A percentile compares a stretch with the other conserved stretches of the same genome.
Evolutionary conservation across 768 basidiomycete species (phyloP).

Genomic region (Calocera cornea): DNA sequence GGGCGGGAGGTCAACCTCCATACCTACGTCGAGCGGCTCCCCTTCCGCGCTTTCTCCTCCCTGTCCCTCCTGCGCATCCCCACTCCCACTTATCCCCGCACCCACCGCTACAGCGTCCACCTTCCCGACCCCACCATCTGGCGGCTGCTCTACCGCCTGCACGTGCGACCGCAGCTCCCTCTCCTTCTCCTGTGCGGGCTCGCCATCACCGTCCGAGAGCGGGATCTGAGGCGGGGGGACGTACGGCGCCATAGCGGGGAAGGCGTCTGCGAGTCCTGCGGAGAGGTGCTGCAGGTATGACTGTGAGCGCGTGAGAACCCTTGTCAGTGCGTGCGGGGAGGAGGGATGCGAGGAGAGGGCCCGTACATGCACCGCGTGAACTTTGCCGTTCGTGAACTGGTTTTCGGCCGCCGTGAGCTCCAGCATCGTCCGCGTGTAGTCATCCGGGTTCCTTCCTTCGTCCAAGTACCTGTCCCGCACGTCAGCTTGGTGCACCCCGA

Average conservation of each 20-base stretch:
- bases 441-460: conserved; percentile 66
- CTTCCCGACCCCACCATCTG: too few relatives aligned
- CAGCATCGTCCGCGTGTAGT: conserved; percentile 61
- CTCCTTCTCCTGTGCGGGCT: not conserved
- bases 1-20: too few relatives aligned
- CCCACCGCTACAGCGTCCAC: too few relatives aligned
- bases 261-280: conserved; percentile 56
- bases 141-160: not conserved
- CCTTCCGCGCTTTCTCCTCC: too few relatives aligned
- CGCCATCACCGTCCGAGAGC: not conserved
- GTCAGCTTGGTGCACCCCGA: not conserved
- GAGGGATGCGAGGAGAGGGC: not conserved
- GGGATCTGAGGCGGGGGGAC: not conserved
- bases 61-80: too few relatives aligned
- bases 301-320: conserved; percentile 28
- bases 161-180: not conserved
- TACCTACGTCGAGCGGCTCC: too few relatives aligned
- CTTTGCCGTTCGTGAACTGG: conserved; percentile 84
- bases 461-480: conserved; percentile 47
- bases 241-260: conserved; percentile 46
- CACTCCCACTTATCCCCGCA: too few relatives aligned
- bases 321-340: not conserved
- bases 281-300: conserved; percentile 55
- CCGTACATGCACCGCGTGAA: conserved; percentile 60
- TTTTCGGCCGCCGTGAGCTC: conserved; percentile 80